Evolutionary conservation across 129 eudicot genomes (phyloP).

Genomic region (Helichrysum umbraculigerum): DNA sequence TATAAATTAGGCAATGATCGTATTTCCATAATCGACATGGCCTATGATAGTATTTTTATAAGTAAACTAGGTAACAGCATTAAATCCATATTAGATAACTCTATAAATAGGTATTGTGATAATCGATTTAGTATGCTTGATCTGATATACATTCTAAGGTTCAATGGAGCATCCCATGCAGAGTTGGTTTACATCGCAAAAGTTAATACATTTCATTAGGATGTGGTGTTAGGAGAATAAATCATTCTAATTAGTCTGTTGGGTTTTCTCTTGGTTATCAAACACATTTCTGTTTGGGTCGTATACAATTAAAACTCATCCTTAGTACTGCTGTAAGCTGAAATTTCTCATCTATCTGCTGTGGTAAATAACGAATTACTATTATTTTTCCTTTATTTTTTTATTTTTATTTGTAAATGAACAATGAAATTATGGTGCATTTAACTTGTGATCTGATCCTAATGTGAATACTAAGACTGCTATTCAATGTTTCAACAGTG

Average conservation of each 20-base stretch:
- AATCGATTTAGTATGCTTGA: no score
- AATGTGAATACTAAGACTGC: conserved; percentile 32
- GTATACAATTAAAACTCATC: not conserved
- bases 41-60: not conserved
- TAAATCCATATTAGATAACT: no score
- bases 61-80: not conserved
- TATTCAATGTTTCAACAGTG: conserved; percentile 61
- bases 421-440: not conserved
- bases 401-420: not conserved
- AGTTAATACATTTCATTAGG: no score
- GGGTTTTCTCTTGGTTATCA: not conserved
- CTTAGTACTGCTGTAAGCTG: not conserved
- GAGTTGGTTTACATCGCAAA: no score
- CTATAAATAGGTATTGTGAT: no score
- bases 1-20: not conserved
- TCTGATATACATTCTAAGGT: no score
- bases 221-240: no score
- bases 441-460: not conserved
- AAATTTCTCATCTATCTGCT: not conserved
- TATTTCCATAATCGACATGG: not conserved
- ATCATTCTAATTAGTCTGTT: no score
- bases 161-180: no score
- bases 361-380: not conserved
- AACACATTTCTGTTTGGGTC: not conserved
- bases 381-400: not conserved